A percentile compares a stretch with the other conserved stretches of the same genome.
phyloP scores from a whole-genome alignment of 106 monocot species.

The Iris macrosiphon region DNA sequence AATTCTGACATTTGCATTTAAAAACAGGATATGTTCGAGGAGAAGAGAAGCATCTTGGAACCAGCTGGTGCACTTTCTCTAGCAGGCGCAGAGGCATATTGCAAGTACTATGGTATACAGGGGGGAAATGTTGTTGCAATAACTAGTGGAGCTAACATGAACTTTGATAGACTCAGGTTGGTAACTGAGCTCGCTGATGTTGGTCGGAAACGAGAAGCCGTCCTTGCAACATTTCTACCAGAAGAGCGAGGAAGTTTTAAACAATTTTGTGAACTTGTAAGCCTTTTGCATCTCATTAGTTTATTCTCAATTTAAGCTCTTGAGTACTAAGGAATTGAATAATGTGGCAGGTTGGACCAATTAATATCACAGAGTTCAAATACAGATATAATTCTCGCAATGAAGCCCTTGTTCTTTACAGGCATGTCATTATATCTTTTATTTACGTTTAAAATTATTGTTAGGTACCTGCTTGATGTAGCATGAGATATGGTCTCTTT shows the following conservation, averaged over 20 bases:
- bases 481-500: not conserved
- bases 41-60: slow-evolving; percentile 94
- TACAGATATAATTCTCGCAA: slow-evolving; percentile 81
- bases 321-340: not conserved
- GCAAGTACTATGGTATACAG: slow-evolving; percentile 82
- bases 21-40: slow-evolving; percentile 90
- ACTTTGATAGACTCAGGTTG: slow-evolving; percentile 83
- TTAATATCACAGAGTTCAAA: slow-evolving; percentile 97
- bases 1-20: not conserved
- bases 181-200: slow-evolving; percentile 96
- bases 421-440: too few relatives aligned
- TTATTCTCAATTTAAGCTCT: not conserved
- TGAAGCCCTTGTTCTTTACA: slow-evolving; percentile 93
- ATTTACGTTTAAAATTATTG: too few relatives aligned
- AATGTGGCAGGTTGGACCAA: slow-evolving; percentile 57
- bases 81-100: slow-evolving; percentile 93
- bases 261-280: slow-evolving; percentile 55
- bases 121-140: slow-evolving; percentile 77
- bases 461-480: slow-evolving; percentile 1
- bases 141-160: slow-evolving; percentile 95
- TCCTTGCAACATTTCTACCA: slow-evolving; percentile 65
- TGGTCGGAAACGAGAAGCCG: slow-evolving; percentile 90
- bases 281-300: not conserved
- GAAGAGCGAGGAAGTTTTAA: slow-evolving; percentile 88
- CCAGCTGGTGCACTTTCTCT: slow-evolving; percentile 90